Evolutionary conservation across 106 monocot genomes (phyloP).

Genomic region (Apostasia shenzhenica): DNA sequence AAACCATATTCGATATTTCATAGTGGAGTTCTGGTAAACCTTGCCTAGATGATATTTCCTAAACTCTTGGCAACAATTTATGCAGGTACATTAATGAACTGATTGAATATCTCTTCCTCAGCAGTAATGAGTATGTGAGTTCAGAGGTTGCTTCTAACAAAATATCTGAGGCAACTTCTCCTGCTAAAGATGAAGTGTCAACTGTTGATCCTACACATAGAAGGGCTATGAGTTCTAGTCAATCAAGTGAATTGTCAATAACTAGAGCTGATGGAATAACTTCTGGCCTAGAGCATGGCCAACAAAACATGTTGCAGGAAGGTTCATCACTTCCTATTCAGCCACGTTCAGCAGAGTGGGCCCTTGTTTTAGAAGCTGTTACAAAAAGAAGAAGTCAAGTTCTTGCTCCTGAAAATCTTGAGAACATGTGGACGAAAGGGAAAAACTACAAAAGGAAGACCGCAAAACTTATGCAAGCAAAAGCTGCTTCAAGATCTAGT

Average conservation of each 20-base stretch:
- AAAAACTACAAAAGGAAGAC: slow-evolving; percentile 91
- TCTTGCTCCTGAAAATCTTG: slow-evolving; percentile 96
- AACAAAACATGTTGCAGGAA: slow-evolving; percentile 14
- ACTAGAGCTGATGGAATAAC: slow-evolving; percentile 16
- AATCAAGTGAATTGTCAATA: slow-evolving; percentile 17
- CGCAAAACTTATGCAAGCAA: slow-evolving; percentile 32
- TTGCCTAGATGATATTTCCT: too few species aligned
- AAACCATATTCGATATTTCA: too few species aligned
- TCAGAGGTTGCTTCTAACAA: slow-evolving; percentile 8
- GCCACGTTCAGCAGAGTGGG: slow-evolving; percentile 78
- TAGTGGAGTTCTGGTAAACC: too few species aligned
- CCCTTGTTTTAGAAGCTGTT: slow-evolving; percentile 68
- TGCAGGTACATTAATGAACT: slow-evolving; percentile 91
- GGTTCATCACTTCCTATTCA: slow-evolving; percentile 9
- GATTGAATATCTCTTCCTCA: slow-evolving; percentile 70
- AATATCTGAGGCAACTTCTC: slow-evolving; percentile 9
- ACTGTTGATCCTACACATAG: not conserved
- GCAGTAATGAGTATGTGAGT: slow-evolving; percentile 26
- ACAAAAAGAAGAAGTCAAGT: slow-evolving; percentile 91
- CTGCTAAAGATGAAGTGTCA: slow-evolving; percentile 11
- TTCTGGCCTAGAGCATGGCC: slow-evolving; percentile 13
- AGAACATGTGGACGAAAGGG: slow-evolving; percentile 99
- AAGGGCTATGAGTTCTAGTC: slow-evolving; percentile 14
- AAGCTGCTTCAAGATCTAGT: slow-evolving; percentile 7
- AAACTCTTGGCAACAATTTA: not conserved